A percentile compares a stretch with the other conserved stretches of the same genome.
Conservation (phyloP, 306 rosid genomes). For the Pueraria montana region DNA sequence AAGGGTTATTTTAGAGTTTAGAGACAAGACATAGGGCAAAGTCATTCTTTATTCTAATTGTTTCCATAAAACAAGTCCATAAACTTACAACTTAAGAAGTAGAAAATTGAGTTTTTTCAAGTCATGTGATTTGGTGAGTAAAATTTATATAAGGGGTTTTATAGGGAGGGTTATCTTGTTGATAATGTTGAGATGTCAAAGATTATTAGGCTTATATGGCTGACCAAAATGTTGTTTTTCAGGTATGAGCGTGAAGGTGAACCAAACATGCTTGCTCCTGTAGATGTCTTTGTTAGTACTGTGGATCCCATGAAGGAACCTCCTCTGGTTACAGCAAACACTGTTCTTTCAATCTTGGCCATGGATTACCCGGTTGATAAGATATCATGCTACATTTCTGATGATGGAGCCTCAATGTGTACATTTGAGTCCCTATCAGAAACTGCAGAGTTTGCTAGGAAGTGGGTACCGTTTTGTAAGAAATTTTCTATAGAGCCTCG, state of each 20-base stretch:
- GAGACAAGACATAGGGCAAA: slow-evolving; percentile 12
- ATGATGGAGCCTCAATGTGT: slow-evolving; percentile 93
- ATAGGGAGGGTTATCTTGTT: not conserved
- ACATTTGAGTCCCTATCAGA: slow-evolving; percentile 83
- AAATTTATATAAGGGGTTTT: not conserved
- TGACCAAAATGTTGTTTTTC: slow-evolving; percentile 10
- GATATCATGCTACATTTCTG: slow-evolving; percentile 86
- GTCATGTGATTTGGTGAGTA: not conserved
- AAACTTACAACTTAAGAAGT: not conserved
- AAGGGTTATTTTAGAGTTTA: slow-evolving; percentile 6
- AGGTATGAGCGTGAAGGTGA: slow-evolving; percentile 84
- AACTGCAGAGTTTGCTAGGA: slow-evolving; percentile 87
- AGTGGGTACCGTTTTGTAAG: slow-evolving; percentile 96
- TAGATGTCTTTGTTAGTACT: slow-evolving; percentile 87
- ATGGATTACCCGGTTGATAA: slow-evolving; percentile 90
- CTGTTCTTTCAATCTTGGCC: slow-evolving; percentile 83
- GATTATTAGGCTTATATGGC: not conserved
- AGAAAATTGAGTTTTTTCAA: not conserved
- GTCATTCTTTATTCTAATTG: not conserved
- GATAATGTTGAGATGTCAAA: not conserved
- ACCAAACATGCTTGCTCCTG: slow-evolving; percentile 80
- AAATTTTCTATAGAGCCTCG: slow-evolving; percentile 80
- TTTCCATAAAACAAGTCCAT: not conserved
- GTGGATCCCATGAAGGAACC: slow-evolving; percentile 98
- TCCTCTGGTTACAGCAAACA: slow-evolving; percentile 84